phyloP scores from a whole-genome alignment of 208 protist genomes.

The Trypanosoma boissoni region DNA sequence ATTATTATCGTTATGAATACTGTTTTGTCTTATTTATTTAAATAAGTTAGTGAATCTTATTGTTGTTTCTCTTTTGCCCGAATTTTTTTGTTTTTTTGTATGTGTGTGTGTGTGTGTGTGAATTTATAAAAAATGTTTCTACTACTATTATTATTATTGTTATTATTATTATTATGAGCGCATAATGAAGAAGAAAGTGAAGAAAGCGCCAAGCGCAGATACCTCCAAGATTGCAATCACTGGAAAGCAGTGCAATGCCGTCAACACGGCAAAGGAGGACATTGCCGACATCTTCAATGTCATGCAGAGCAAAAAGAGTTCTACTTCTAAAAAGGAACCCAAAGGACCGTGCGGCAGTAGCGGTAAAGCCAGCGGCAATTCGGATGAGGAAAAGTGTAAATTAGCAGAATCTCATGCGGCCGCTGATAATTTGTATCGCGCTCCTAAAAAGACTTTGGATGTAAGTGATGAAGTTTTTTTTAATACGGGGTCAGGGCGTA shows the following conservation, averaged over 20 bases:
- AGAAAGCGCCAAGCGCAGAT: neutral
- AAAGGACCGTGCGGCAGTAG: neutral
- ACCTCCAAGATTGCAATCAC: neutral
- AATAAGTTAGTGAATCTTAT: neutral
- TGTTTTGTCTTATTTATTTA: neutral
- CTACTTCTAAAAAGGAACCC: neutral
- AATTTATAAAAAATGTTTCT: too few relatives aligned
- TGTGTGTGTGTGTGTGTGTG: neutral
- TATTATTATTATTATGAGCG: neutral
- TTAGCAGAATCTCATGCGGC: neutral
- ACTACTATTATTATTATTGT: too few relatives aligned
- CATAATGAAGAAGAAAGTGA: neutral
- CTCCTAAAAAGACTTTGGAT: constrained; percentile 66
- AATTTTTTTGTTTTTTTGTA: neutral
- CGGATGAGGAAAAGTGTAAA: neutral
- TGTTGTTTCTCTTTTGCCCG: neutral
- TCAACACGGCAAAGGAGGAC: constrained; percentile 1
- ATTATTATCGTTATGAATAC: neutral
- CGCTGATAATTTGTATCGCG: constrained; percentile 72
- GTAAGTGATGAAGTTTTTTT: constrained; percentile 85
- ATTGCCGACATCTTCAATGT: constrained; percentile 30
- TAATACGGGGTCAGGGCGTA: constrained; percentile 28
- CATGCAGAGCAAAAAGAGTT: constrained; percentile 11
- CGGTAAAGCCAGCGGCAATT: too few relatives aligned
- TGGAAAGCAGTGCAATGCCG: neutral